Base-by-base conservation (phyloP, 2,329 filamentous ascomycete species). In the Neobulgaria alba region DNA sequence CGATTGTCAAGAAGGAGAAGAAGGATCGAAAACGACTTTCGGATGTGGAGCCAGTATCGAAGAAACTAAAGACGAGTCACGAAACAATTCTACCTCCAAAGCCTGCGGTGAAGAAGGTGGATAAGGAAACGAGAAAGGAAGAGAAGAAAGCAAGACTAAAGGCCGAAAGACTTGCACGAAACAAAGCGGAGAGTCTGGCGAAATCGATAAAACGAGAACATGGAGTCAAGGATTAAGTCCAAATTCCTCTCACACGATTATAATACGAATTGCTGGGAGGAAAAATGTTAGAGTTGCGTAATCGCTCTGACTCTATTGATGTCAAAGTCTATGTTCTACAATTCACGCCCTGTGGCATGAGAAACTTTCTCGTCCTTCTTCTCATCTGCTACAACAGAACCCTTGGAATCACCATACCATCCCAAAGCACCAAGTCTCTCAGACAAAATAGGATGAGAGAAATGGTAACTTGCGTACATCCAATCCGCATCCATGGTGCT, bases 401-500 rank as follows among this genome's bases (percentile, higher is more conserved):
- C 62, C 57, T 74, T 75, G 53, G 69, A 68, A 45, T 73, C 70
- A 46, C 85, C 79, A 58, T 81, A 79, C 89, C 90, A 98, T 50
- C 85, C 82, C 46, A 98, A 74, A 1, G 90, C 92, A 63, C 85
- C 86, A 56, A 98, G 72, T 57, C 92, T 79, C 73, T 98, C 93
- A 1, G 89, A 85, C 52, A 98, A 71, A 52, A 96, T 95, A 1
- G 92, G 92, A 66, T 98, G 92, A 17, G 90, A 95, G 73, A 93
- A 95, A 68, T 98, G 89, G 72, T 96, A 98, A 66, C 83, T 93
- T 39, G 92, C 92, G 65, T 94, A 98, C 75, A 95, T 79, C 84
- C 85, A 94, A 66, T 98, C 93, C 19, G 92, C 92, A 57, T 98
- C 92, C 90, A 98, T 96, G 47, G 86, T 93, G 65, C 87, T 94